Evolutionary conservation across 768 basidiomycete genomes (phyloP).

Genomic region (Lactarius trivialis): DNA sequence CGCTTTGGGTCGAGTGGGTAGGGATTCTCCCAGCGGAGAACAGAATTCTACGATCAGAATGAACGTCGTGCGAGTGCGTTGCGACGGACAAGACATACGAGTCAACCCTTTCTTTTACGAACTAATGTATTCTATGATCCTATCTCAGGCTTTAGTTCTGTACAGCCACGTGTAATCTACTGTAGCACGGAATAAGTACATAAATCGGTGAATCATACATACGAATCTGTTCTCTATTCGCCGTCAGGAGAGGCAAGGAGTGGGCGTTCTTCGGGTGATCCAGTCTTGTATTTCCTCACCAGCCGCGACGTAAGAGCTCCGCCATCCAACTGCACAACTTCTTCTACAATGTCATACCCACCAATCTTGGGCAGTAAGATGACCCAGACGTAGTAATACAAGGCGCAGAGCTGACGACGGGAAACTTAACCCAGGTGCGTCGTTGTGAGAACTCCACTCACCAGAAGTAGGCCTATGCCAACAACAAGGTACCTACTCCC

Average conservation of each 20-base stretch:
- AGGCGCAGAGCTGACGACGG: conserved; percentile 20
- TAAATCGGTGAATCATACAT: not conserved
- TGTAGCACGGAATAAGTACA: not conserved
- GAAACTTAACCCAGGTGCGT: not conserved
- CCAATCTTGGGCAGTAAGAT: conserved; percentile 38
- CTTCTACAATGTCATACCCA: conserved; percentile 41
- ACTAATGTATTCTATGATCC: not conserved
- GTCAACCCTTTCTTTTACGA: not conserved
- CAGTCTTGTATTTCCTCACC: conserved; percentile 12
- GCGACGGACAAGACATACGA: not conserved
- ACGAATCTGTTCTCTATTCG: conserved; percentile 1
- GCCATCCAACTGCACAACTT: conserved; percentile 25
- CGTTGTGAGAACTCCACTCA: conserved; percentile 13
- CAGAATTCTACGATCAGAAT: not conserved
- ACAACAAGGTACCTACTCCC: conserved; percentile 27
- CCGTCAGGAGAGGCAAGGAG: conserved; percentile 18
- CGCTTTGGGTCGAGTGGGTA: not conserved
- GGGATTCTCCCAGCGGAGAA: not conserved
- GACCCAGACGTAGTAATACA: conserved; percentile 37
- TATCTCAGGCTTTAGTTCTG: not conserved
- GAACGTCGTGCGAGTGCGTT: not conserved
- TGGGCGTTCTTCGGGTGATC: conserved; percentile 8
- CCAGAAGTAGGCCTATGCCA: conserved; percentile 27
- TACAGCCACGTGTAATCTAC: not conserved
- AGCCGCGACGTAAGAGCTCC: conserved; percentile 21